Evolutionary conservation across 805 yeast genomes (phyloP).

Genomic region (Wickerhamomyces bovis): DNA sequence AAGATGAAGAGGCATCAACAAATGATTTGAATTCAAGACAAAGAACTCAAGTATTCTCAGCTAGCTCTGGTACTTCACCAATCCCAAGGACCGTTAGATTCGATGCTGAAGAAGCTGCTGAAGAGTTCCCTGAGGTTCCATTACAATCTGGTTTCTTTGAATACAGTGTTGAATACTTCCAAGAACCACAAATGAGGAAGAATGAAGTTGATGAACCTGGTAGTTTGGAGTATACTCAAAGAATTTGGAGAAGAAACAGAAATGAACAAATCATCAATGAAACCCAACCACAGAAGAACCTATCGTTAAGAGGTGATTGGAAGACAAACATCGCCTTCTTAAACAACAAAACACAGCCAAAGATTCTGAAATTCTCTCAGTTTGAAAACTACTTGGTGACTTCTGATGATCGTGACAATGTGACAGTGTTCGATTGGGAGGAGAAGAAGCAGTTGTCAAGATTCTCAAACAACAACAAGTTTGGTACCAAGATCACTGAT

Average conservation of each 20-base stretch:
- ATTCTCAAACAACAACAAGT: constrained; percentile 80
- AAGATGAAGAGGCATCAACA: constrained; percentile 16
- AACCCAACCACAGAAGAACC: constrained; percentile 83
- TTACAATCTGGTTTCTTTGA: constrained; percentile 60
- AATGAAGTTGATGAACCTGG: constrained; percentile 89
- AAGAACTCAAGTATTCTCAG: constrained; percentile 7
- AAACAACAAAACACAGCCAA: constrained; percentile 76
- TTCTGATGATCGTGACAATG: constrained; percentile 77
- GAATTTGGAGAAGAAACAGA: constrained; percentile 85
- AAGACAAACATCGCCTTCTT: constrained; percentile 50
- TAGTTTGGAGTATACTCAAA: constrained; percentile 71
- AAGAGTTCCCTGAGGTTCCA: constrained; percentile 36
- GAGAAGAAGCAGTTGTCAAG: constrained; percentile 48
- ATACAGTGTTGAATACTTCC: constrained; percentile 83
- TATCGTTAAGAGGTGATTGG: constrained; percentile 87
- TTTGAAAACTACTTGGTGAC: constrained; percentile 80
- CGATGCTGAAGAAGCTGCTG: constrained; percentile 19
- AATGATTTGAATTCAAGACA: constrained; percentile 4
- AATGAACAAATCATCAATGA: constrained; percentile 82
- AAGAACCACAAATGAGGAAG: constrained; percentile 89
- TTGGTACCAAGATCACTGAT: constrained; percentile 86
- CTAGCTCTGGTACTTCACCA: constrained; percentile 37
- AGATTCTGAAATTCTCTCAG: constrained; percentile 74
- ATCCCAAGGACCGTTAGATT: constrained; percentile 56
- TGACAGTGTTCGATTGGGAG: constrained; percentile 88